Evolutionary conservation across 129 eudicot genomes (phyloP).

Genomic region (Escallonia herrerae): DNA sequence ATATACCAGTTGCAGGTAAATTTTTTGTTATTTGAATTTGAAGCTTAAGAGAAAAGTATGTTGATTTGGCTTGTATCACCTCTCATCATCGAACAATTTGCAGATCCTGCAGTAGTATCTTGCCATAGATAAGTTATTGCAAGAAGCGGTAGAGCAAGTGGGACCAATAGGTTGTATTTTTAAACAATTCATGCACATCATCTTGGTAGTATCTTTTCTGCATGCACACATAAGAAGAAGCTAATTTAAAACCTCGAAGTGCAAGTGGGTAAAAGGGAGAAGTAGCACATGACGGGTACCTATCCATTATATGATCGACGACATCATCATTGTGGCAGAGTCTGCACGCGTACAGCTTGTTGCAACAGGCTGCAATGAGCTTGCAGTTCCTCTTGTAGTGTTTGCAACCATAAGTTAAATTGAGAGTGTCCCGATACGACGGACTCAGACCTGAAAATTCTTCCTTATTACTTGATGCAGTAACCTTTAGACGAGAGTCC

Average conservation of each 20-base stretch:
- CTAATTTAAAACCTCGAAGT: constrained; percentile 1
- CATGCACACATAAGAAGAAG: constrained; percentile 1
- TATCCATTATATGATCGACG: constrained; percentile 74
- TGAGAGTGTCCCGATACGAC: constrained; percentile 57
- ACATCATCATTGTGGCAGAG: constrained; percentile 87
- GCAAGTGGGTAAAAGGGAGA: constrained; percentile 7
- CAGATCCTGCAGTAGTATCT: constrained; percentile 83
- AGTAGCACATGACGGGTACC: constrained; percentile 28
- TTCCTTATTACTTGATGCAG: constrained; percentile 26
- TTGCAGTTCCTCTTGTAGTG: constrained; percentile 94
- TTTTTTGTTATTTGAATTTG: too few relatives aligned
- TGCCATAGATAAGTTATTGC: constrained; percentile 72
- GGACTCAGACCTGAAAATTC: constrained; percentile 54
- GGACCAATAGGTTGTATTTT: constrained; percentile 67
- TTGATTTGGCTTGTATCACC: constrained; percentile 34
- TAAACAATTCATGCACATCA: constrained; percentile 98
- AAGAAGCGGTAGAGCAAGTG: constrained; percentile 56
- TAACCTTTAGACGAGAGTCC: constrained; percentile 29
- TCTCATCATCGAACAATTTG: constrained; percentile 84
- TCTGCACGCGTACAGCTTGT: constrained; percentile 69
- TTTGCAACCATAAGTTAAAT: constrained; percentile 64
- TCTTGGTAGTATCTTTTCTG: constrained; percentile 84
- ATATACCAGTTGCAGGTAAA: too few relatives aligned
- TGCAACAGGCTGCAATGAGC: constrained; percentile 85
- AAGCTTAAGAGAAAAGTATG: background rate